Evolutionary conservation across 208 protist genomes (phyloP).

Genomic region (Leishmania guyanensis): DNA sequence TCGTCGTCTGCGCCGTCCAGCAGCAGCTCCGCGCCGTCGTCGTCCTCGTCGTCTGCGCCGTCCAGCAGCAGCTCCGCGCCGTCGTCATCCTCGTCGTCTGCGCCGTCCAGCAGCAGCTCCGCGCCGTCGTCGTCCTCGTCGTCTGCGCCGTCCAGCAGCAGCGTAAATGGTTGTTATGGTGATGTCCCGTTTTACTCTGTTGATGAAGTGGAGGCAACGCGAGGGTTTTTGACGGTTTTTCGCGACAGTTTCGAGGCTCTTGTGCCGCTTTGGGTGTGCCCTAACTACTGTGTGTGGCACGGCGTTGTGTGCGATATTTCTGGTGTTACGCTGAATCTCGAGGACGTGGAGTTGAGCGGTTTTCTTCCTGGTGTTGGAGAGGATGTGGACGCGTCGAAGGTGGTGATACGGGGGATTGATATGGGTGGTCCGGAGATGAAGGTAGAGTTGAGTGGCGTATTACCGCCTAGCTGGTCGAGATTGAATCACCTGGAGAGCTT

Average conservation of each 20-base stretch:
- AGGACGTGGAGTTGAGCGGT: background rate
- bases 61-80: no score
- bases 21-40: no score
- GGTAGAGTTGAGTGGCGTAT: background rate
- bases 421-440: background rate
- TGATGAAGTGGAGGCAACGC: background rate
- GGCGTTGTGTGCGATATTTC: background rate
- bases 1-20: no score
- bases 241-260: background rate
- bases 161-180: background rate
- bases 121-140: no score
- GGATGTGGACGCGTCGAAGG: background rate
- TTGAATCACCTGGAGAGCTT: background rate
- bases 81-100: no score
- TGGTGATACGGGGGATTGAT: background rate
- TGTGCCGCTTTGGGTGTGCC: background rate
- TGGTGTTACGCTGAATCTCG: background rate
- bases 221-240: background rate
- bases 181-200: background rate
- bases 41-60: no score
- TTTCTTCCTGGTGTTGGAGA: background rate
- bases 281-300: conserved; percentile 10
- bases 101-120: no score
- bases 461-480: background rate
- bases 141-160: background rate